A percentile compares a stretch with the other conserved stretches of the same genome.
phyloP scores from a whole-genome alignment of 345 rosid genomes.

The Salix arbutifolia region DNA sequence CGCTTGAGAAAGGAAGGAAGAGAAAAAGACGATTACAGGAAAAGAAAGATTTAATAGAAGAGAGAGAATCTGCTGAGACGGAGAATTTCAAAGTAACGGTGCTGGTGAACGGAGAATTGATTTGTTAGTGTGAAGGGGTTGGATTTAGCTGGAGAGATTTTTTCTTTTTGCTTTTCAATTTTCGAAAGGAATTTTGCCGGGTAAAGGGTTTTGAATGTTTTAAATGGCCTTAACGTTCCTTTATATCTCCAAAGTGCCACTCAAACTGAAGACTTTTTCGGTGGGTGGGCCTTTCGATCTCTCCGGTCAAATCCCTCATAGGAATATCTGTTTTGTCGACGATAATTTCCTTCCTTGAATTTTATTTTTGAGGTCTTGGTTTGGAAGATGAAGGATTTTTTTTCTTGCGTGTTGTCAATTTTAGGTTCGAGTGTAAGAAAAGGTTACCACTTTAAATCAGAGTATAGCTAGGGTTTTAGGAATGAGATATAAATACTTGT shows the following conservation, averaged over 20 bases:
- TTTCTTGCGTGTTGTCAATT: too few relatives aligned
- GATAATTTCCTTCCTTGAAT: neutral
- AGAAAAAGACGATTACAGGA: slow-evolving; percentile 9
- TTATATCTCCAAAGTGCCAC: neutral
- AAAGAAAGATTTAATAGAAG: neutral
- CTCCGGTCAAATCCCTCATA: neutral
- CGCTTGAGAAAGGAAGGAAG: slow-evolving; percentile 66
- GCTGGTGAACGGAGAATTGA: neutral
- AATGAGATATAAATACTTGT: too few relatives aligned
- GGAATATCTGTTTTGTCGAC: neutral
- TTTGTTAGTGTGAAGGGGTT: neutral
- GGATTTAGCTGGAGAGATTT: slow-evolving; percentile 7
- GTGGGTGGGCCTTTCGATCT: neutral
- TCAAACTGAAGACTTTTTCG: neutral
- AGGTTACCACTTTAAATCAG: too few relatives aligned
- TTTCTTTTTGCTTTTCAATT: neutral
- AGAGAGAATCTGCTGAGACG: slow-evolving; percentile 48
- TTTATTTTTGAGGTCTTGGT: too few relatives aligned
- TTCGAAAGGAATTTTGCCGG: slow-evolving; percentile 8
- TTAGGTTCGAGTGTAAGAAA: too few relatives aligned
- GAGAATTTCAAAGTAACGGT: slow-evolving; percentile 28
- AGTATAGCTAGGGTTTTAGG: too few relatives aligned
- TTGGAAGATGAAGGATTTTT: too few relatives aligned
- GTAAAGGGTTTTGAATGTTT: neutral
- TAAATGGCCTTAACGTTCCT: neutral